Conservation (phyloP, 352 stramenopile species). For the Phytophthora pini region DNA sequence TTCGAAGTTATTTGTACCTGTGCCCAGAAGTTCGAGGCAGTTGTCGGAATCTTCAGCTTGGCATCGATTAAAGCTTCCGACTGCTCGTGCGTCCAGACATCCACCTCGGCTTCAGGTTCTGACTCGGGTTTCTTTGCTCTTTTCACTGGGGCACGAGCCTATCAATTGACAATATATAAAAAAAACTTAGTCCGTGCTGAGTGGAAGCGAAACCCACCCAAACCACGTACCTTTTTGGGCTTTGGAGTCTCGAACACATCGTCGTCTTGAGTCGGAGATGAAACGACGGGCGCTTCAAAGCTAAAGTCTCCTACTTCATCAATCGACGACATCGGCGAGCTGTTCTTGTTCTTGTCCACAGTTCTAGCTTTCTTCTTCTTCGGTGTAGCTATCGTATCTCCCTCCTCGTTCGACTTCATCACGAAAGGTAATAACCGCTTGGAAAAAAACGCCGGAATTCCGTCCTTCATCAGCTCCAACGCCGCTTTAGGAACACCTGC, state of each 20-base stretch:
- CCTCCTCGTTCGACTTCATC: conserved; percentile 5
- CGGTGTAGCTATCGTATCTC: conserved; percentile 9
- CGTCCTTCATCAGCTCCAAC: conserved; percentile 59
- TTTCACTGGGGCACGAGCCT: conserved; percentile 10
- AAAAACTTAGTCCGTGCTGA: neutral
- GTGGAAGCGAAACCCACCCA: neutral
- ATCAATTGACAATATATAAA: neutral
- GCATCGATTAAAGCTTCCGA: conserved; percentile 56
- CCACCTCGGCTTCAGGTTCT: conserved; percentile 35
- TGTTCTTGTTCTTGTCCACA: conserved; percentile 18
- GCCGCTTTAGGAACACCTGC: conserved; percentile 44
- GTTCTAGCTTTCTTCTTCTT: conserved; percentile 17
- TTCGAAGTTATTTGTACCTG: conserved; percentile 40
- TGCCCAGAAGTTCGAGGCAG: conserved; percentile 67
- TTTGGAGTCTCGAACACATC: conserved; percentile 25
- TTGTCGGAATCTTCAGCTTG: conserved; percentile 71
- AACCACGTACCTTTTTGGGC: conserved; percentile 21
- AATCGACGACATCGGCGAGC: conserved; percentile 8
- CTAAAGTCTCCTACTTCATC: conserved; percentile 9
- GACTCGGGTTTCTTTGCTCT: conserved; percentile 18
- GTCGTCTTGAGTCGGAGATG: conserved; percentile 4
- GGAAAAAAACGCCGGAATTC: conserved; percentile 60
- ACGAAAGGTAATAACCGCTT: conserved; percentile 35
- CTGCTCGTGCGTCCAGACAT: conserved; percentile 60
- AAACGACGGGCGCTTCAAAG: conserved; percentile 8